A percentile compares a stretch with the other conserved stretches of the same genome.
These are phyloP conservation scores for Xylariaceae sp. DNA, from an alignment of 2,329 filamentous ascomycete species.

Conservation along the genomic window DNA sequence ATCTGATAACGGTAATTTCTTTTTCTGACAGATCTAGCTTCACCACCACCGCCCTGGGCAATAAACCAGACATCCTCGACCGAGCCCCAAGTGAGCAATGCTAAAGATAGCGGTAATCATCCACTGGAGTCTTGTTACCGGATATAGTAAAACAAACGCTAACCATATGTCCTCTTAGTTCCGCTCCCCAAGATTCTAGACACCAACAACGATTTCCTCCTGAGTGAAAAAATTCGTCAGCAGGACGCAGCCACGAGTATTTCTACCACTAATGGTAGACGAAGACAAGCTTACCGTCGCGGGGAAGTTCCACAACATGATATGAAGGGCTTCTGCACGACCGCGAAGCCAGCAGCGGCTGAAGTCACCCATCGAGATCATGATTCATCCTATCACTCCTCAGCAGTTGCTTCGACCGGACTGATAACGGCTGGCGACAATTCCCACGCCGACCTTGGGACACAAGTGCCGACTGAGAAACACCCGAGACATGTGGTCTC, in stretches of 20 bases:
- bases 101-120: background rate
- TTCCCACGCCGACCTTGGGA: background rate
- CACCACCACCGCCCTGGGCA: background rate
- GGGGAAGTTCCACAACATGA: background rate
- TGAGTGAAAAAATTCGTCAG: conserved; percentile 35
- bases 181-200: conserved; percentile 34
- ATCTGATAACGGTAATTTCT: too few relatives aligned
- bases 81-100: background rate
- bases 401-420: background rate
- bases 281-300: conserved; percentile 6
- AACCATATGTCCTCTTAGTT: conserved; percentile 9
- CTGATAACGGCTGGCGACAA: background rate
- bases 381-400: background rate
- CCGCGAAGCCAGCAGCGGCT: too few relatives aligned
- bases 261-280: background rate
- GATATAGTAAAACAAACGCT: background rate
- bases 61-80: background rate
- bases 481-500: background rate
- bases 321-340: too few relatives aligned
- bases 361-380: background rate
- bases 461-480: background rate
- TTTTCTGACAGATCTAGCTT: conserved; percentile 1
- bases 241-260: conserved; percentile 18
- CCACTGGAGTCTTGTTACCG: background rate
- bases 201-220: conserved; percentile 33